Conservation (phyloP, 2,329 filamentous ascomycete species). For the Falciphora oryzae region DNA sequence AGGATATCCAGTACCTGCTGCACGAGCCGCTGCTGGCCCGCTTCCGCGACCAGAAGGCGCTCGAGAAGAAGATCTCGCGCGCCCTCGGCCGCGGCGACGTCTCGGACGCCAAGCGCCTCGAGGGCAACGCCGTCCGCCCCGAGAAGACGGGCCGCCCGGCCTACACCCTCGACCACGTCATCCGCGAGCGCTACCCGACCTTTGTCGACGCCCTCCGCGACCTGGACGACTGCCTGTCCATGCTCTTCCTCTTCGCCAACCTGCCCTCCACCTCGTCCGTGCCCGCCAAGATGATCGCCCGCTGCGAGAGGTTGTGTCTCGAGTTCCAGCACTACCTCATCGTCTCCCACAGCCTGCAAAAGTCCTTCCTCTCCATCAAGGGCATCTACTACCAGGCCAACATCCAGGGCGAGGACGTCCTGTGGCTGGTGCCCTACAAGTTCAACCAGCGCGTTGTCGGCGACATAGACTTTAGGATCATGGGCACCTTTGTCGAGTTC, state of each 20-base stretch:
- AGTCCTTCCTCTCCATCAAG: slow-evolving; percentile 97
- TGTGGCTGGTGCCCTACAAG: slow-evolving; percentile 96
- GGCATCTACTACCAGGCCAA: slow-evolving; percentile 99
- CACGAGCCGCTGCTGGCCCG: slow-evolving; percentile 92
- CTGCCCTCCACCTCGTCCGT: slow-evolving; percentile 85
- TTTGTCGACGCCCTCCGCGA: slow-evolving; percentile 93
- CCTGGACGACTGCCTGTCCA: slow-evolving; percentile 91
- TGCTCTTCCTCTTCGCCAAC: slow-evolving; percentile 97
- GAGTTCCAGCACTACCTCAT: slow-evolving; percentile 99
- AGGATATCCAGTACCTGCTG: slow-evolving; percentile 96
- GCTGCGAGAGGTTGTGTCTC: slow-evolving; percentile 86
- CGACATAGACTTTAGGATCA: slow-evolving; percentile 97
- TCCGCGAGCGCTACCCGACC: slow-evolving; percentile 96
- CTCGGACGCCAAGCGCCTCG: slow-evolving; percentile 78
- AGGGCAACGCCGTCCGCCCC: slow-evolving; percentile 77
- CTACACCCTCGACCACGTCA: slow-evolving; percentile 91
- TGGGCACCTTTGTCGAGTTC: slow-evolving; percentile 98
- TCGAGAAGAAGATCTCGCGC: slow-evolving; percentile 95
- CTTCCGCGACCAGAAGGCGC: slow-evolving; percentile 93
- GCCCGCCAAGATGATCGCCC: slow-evolving; percentile 89
- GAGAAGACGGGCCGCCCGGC: slow-evolving; percentile 87
- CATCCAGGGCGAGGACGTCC: slow-evolving; percentile 91
- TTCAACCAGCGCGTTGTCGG: slow-evolving; percentile 93
- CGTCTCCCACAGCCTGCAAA: slow-evolving; percentile 80
- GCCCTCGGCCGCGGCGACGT: slow-evolving; percentile 90